A percentile compares a stretch with the other conserved stretches of the same genome.
phyloP scores from a whole-genome alignment of 2,329 filamentous ascomycete species.

The Fusarium sp. region DNA sequence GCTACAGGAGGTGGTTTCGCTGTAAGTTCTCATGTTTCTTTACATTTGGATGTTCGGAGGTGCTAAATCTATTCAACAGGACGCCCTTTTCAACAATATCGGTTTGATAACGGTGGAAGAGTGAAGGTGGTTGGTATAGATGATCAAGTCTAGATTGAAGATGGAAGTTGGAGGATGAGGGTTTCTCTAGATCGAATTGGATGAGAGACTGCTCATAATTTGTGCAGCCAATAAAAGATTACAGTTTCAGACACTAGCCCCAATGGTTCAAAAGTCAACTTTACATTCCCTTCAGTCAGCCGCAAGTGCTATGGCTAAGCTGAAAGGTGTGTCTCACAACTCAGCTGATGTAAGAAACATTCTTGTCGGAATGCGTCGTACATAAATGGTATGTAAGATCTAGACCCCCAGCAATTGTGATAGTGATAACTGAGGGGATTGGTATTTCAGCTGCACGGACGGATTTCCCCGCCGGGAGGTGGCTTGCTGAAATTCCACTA shows the following conservation, averaged over 20 bases:
- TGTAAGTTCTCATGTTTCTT: too few relatives aligned
- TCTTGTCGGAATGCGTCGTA: neutral
- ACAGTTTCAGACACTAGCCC: neutral
- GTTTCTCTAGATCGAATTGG: neutral
- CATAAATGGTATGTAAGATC: neutral
- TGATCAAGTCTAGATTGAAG: neutral
- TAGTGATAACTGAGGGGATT: neutral
- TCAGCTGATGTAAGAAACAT: neutral
- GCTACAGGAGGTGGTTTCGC: too few relatives aligned
- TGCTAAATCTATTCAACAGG: too few relatives aligned
- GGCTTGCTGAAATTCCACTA: constrained; percentile 17
- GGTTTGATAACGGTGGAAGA: neutral
- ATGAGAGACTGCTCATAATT: neutral
- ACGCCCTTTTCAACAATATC: too few relatives aligned
- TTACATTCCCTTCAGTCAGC: neutral
- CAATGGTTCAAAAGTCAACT: neutral
- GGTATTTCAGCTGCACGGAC: neutral
- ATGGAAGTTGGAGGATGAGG: neutral
- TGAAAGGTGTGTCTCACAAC: neutral
- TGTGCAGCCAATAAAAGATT: neutral
- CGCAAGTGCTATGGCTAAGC: neutral
- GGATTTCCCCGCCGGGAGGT: neutral
- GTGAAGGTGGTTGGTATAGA: neutral
- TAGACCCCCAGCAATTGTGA: neutral
- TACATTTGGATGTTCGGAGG: too few relatives aligned